These are phyloP conservation scores for Protomyces lactucae-debilis DNA, from an alignment of 1,139 yeast species.

Conservation along the genomic window DNA sequence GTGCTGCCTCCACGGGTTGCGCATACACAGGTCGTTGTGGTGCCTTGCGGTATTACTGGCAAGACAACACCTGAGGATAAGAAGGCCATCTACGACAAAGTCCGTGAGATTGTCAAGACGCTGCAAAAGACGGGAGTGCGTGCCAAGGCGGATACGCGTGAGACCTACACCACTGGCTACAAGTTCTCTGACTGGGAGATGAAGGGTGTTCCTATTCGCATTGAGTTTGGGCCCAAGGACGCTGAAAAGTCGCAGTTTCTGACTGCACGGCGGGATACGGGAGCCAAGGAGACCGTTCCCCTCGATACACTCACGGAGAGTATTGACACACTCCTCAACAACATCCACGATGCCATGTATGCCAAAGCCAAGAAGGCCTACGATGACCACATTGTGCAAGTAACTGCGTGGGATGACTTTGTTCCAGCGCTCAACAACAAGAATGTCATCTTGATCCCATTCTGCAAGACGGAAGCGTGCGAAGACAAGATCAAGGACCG, in stretches of 20 bases:
- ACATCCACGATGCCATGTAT: conserved; percentile 71
- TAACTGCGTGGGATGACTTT: conserved; percentile 84
- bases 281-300: conserved; percentile 63
- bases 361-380: conserved; percentile 73
- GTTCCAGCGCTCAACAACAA: conserved; percentile 88
- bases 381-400: conserved; percentile 75
- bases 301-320: conserved; percentile 61
- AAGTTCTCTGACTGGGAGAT: conserved; percentile 96
- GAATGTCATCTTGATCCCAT: conserved; percentile 87
- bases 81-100: conserved; percentile 62
- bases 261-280: conserved; percentile 90
- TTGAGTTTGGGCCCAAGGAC: conserved; percentile 96
- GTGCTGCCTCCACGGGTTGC: conserved; percentile 98
- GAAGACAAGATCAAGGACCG: conserved; percentile 95
- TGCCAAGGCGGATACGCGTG: conserved; percentile 81
- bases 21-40: conserved; percentile 80
- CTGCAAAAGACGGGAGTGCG: conserved; percentile 58
- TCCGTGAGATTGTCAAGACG: conserved; percentile 58
- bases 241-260: conserved; percentile 70
- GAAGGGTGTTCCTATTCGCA: conserved; percentile 84
- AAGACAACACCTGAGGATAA: conserved; percentile 76
- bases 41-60: conserved; percentile 91
- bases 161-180: conserved; percentile 97
- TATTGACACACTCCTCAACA: conserved; percentile 71
- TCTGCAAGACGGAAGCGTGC: conserved; percentile 94